A percentile compares a stretch with the other conserved stretches of the same genome.
Evolutionary conservation across 2,329 filamentous ascomycete species (phyloP).

Genomic region (Cucurbitaria berberidis): DNA sequence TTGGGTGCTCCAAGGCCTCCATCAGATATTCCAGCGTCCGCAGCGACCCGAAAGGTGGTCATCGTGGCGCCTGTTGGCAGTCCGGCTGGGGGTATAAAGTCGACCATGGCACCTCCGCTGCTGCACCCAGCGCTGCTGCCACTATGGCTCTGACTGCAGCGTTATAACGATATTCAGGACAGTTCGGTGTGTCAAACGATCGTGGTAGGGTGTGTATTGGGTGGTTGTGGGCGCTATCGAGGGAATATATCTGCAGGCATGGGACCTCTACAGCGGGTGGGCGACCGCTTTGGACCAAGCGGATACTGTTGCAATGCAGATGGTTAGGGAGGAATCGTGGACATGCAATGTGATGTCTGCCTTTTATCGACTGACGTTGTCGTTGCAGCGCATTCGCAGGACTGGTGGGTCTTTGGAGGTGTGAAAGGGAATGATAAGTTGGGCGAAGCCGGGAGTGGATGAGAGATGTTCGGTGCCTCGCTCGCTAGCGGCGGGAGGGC

Average conservation of each 20-base stretch:
- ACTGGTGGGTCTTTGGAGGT: conserved; percentile 15
- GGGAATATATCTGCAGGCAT: conserved; percentile 41
- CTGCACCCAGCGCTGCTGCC: conserved; percentile 32
- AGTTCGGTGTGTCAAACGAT: conserved; percentile 2
- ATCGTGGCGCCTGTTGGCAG: conserved; percentile 43
- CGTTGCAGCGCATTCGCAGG: conserved; percentile 10
- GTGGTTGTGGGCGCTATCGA: conserved; percentile 37
- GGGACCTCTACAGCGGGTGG: conserved; percentile 32
- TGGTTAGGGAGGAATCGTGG: not conserved
- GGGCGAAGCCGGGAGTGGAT: conserved; percentile 11
- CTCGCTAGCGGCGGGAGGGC: conserved; percentile 14
- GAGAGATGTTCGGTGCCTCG: conserved; percentile 13
- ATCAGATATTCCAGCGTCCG: conserved; percentile 32
- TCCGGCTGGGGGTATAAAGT: conserved; percentile 42
- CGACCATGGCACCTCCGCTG: conserved; percentile 43
- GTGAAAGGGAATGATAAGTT: conserved; percentile 20
- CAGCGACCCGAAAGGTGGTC: conserved; percentile 48
- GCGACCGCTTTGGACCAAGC: conserved; percentile 23
- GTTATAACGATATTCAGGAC: conserved; percentile 17
- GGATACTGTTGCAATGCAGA: conserved; percentile 11
- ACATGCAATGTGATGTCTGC: not conserved
- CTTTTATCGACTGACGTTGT: conserved; percentile 6
- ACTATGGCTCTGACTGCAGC: conserved; percentile 8
- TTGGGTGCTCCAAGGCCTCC: conserved; percentile 32
- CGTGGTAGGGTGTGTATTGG: conserved; percentile 9